phyloP scores from a whole-genome alignment of 73 alveolate species.

The Effrenium voratum region DNA sequence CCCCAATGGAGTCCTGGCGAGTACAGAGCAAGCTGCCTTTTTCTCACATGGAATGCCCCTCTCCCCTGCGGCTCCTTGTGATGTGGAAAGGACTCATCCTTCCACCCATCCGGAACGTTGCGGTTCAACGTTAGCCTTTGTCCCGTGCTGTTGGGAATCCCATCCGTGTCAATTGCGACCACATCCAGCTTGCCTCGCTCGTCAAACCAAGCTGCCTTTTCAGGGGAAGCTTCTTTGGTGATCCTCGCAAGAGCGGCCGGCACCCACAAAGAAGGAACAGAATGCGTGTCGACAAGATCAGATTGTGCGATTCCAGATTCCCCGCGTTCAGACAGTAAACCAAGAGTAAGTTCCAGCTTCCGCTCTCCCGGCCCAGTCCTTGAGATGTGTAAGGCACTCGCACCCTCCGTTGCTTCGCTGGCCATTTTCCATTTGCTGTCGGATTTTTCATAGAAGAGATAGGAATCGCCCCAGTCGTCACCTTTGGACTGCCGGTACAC shows the following conservation, averaged over 20 bases:
- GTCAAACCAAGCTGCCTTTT: slow-evolving; percentile 32
- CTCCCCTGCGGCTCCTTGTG: background rate
- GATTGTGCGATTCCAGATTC: no score
- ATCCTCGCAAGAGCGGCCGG: background rate
- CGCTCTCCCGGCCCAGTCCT: no score
- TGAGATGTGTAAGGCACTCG: background rate
- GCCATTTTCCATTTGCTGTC: slow-evolving; percentile 27
- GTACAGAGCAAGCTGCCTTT: background rate
- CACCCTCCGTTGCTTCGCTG: slow-evolving; percentile 18
- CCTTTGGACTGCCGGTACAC: slow-evolving; percentile 56
- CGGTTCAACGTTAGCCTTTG: slow-evolving; percentile 5
- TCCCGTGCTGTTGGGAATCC: slow-evolving; percentile 23
- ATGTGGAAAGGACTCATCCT: background rate
- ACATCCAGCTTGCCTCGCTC: slow-evolving; percentile 13
- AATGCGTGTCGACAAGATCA: no score
- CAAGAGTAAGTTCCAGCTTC: no score
- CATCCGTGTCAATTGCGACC: background rate
- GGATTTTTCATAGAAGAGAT: slow-evolving; percentile 25
- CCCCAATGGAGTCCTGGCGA: background rate
- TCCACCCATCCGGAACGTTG: slow-evolving; percentile 14
- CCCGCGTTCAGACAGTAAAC: no score
- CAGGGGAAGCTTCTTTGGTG: slow-evolving; percentile 38
- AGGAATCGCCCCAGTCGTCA: slow-evolving; percentile 48
- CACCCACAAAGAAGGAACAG: no score
- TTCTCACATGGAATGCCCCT: background rate